Conservation (phyloP, 306 rosid genomes). For the Begonia loranthoides region DNA sequence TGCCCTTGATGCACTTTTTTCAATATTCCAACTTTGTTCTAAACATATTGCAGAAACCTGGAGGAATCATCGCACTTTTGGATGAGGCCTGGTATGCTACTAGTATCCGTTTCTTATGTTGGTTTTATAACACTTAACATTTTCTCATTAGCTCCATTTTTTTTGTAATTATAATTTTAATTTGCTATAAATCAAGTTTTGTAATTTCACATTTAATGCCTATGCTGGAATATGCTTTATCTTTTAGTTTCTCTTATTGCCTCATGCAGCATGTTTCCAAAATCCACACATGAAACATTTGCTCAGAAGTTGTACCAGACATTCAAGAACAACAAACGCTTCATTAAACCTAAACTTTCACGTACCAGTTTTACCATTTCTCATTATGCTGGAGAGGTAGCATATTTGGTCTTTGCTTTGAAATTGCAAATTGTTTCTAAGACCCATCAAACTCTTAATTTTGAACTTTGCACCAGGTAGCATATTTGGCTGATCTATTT, state of each 20-base stretch:
- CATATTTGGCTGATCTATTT: constrained; percentile 84
- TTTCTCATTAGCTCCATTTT: not conserved
- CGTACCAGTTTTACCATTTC: constrained; percentile 89
- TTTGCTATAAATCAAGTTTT: not conserved
- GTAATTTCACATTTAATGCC: not conserved
- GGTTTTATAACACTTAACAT: not conserved
- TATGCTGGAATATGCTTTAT: constrained; percentile 11
- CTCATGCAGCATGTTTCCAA: constrained; percentile 95
- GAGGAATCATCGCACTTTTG: constrained; percentile 89
- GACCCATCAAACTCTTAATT: too few species aligned
- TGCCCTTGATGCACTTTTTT: constrained; percentile 10
- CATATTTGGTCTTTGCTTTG: constrained; percentile 14
- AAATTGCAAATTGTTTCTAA: too few species aligned
- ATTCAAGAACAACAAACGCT: constrained; percentile 91
- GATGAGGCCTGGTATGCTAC: constrained; percentile 98
- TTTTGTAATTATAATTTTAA: not conserved
- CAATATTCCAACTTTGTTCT: constrained; percentile 12
- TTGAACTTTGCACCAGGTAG: constrained; percentile 46
- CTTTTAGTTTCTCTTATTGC: constrained; percentile 18
- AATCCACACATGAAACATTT: constrained; percentile 98
- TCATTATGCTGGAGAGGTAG: constrained; percentile 99
- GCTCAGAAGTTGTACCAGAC: constrained; percentile 98
- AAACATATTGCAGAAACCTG: constrained; percentile 76
- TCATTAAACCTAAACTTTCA: constrained; percentile 94
- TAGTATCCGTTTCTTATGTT: constrained; percentile 7